Evolutionary conservation across 805 yeast genomes (phyloP).

Genomic region (Suhomyces emberorum): DNA sequence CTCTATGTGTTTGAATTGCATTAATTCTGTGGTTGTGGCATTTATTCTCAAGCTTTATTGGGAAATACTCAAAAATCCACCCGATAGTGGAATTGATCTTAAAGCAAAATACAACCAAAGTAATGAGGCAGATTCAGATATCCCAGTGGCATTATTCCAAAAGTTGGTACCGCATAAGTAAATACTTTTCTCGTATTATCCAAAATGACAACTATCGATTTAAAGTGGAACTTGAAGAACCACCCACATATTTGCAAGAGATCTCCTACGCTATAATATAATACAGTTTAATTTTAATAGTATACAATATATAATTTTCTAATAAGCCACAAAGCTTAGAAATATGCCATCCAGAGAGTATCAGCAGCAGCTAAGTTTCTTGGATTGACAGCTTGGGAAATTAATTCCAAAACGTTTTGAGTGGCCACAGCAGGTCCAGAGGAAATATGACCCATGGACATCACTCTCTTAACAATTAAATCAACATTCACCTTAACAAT

Average conservation of each 20-base stretch:
- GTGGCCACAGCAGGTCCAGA: conserved; percentile 76
- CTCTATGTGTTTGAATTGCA: background rate
- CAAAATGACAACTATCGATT: no score
- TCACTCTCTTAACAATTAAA: conserved; percentile 71
- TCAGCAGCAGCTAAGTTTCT: conserved; percentile 89
- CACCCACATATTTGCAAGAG: no score
- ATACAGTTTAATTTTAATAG: background rate
- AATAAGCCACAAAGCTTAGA: conserved; percentile 35
- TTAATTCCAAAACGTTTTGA: conserved; percentile 84
- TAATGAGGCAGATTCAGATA: no score
- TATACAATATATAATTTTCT: background rate
- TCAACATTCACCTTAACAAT: conserved; percentile 88
- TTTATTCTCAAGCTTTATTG: no score
- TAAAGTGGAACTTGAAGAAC: no score
- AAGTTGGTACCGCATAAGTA: no score
- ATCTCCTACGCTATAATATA: no score
- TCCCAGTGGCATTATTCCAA: no score
- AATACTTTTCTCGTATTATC: no score
- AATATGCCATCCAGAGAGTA: conserved; percentile 92
- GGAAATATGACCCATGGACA: conserved; percentile 59
- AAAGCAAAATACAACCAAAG: no score
- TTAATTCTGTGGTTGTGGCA: background rate
- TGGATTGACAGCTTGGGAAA: conserved; percentile 93
- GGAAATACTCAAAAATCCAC: no score
- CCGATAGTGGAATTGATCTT: no score